phyloP scores from a whole-genome alignment of 116 monocot species.

The Zostera marina region DNA sequence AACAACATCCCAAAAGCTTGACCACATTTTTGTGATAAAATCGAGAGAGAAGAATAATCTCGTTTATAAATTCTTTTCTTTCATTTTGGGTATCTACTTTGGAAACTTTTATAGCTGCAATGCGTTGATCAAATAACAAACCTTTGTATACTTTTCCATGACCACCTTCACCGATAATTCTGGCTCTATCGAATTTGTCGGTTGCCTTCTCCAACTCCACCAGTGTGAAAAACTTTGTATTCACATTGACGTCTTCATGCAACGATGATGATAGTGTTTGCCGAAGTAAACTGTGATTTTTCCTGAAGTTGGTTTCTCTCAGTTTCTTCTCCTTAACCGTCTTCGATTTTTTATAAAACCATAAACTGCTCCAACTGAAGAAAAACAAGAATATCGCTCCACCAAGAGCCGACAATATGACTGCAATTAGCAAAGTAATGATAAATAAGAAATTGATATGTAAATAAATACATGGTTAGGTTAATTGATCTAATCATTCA shows the following conservation, averaged over 20 bases:
- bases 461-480: too few species aligned
- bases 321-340: slow-evolving; percentile 1
- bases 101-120: slow-evolving; percentile 9
- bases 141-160: slow-evolving; percentile 8
- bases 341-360: not conserved
- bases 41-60: slow-evolving; percentile 3
- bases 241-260: not conserved
- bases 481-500: too few species aligned
- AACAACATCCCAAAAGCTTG: slow-evolving; percentile 5
- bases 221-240: slow-evolving; percentile 2
- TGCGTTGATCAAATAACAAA: slow-evolving; percentile 3
- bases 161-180: slow-evolving; percentile 4
- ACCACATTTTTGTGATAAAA: slow-evolving; percentile 9
- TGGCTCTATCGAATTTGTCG: not conserved
- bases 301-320: not conserved
- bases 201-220: slow-evolving; percentile 6
- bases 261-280: not conserved
- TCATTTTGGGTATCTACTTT: not conserved
- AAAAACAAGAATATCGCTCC: not conserved
- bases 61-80: slow-evolving; percentile 4
- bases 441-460: too few species aligned
- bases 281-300: not conserved
- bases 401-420: not conserved
- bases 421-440: not conserved
- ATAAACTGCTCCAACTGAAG: not conserved